Evolutionary conservation across 2,329 filamentous ascomycete genomes (phyloP), one percentile per base, ranked within the genome.

Genomic region (Rutstroemia sydowiana): DNA sequence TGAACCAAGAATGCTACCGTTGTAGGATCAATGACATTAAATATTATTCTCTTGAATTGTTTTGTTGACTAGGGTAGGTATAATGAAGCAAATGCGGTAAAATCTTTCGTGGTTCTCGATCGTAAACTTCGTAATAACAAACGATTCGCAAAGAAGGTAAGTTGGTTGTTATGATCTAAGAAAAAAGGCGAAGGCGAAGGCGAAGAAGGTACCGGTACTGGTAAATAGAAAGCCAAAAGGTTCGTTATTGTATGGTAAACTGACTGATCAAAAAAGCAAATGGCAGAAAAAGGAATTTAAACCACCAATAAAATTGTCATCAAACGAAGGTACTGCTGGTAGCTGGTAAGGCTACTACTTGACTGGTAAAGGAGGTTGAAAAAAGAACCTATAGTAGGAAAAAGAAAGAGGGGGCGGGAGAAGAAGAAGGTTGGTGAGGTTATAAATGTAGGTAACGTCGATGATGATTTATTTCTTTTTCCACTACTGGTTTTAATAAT

Each of bases 21-120:
- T n/a, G 16, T 14, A 23, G 36, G 26, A 31, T 48, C 31, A 37
- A 48, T 32, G 46, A 5, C 28, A 48, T 48, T 39, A 8, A 39
- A 46, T 40, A 32, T 46, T 51, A 51, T 40, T 36, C 30, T n/a
- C 14, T 37, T 51, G 23, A 45, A 51, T 39, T 37, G 31, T 37
- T 39, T 34, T 40, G 10, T 40, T 20, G 11, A 48, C n/a, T 26
- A 13, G 9, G 13, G 13, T 20, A 34, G 41, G 21, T 40, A 23
- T 18, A 39, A 23, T n/a, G n/a, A 46, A 51, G 48, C 41, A 45
- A 45, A 39, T 40, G 39, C 18, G 32, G 26, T 39, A n/a, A n/a
- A n/a, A n/a, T n/a, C n/a, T 11, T 39, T 23, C 9, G 48, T 26
- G 32, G 23, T 21, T 31, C 11, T 39, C 37, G 26, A 23, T 51